Conservation (phyloP, 2,329 filamentous ascomycete species). For the Clarireedia monteithiana region DNA sequence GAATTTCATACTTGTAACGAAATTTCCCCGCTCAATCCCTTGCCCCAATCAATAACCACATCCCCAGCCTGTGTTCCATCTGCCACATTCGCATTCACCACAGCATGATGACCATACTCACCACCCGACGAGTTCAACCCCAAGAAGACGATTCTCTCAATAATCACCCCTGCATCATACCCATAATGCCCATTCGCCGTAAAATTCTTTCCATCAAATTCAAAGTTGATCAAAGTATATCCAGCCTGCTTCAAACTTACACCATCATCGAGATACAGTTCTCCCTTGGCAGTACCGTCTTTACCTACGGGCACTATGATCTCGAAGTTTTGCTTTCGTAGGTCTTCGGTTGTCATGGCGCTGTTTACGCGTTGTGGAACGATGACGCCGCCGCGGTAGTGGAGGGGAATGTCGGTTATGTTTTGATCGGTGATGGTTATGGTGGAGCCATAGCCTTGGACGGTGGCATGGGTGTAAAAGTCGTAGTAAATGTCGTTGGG, state of each 20-base stretch:
- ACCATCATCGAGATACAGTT: conserved; percentile 73
- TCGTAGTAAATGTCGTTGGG: conserved; percentile 44
- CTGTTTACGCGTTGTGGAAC: conserved; percentile 49
- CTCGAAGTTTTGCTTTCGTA: conserved; percentile 60
- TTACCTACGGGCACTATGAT: conserved; percentile 59
- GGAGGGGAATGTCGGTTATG: conserved; percentile 53
- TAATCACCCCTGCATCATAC: conserved; percentile 37
- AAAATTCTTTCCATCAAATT: conserved; percentile 47
- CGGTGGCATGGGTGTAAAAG: conserved; percentile 40
- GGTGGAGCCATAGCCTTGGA: conserved; percentile 35
- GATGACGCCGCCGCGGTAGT: conserved; percentile 57
- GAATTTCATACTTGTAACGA: too few species aligned
- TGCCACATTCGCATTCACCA: too few species aligned
- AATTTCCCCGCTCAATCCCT: not conserved
- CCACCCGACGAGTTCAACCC: conserved; percentile 24
- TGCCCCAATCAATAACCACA: not conserved
- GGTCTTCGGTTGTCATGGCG: conserved; percentile 55
- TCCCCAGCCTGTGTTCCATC: not conserved
- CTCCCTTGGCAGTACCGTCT: conserved; percentile 56
- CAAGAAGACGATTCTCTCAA: conserved; percentile 45
- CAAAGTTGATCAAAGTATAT: conserved; percentile 52
- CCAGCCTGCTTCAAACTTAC: conserved; percentile 52
- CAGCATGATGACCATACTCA: not conserved
- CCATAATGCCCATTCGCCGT: conserved; percentile 37
- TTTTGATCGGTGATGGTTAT: conserved; percentile 34